phyloP scores from a whole-genome alignment of 2,329 filamentous ascomycete genomes.

The Mycocentrospora acerina region DNA sequence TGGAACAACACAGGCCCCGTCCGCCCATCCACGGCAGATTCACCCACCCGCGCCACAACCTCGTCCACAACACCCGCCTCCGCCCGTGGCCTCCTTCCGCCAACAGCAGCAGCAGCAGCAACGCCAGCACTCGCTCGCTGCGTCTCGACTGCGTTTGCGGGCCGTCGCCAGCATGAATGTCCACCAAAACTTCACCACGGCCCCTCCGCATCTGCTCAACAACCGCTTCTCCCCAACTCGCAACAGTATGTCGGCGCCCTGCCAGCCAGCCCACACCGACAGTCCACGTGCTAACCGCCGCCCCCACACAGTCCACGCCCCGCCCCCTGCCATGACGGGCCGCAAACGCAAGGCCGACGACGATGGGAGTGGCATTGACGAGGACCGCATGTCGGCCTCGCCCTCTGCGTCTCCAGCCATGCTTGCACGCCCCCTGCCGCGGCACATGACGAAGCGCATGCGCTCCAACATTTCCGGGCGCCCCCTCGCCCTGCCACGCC shows the following conservation, averaged over 20 bases:
- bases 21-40: too few species aligned
- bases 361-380: conserved; percentile 58
- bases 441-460: conserved; percentile 58
- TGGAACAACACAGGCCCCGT: too few species aligned
- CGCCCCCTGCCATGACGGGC: conserved; percentile 47
- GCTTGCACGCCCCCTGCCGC: conserved; percentile 65
- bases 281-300: conserved; percentile 11
- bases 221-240: conserved; percentile 61
- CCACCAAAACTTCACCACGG: conserved; percentile 59
- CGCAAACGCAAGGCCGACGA: conserved; percentile 89
- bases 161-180: conserved; percentile 58
- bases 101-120: too few species aligned
- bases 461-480: conserved; percentile 69
- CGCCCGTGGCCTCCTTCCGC: not conserved
- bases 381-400: conserved; percentile 89
- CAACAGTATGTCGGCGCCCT: conserved; percentile 53
- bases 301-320: conserved; percentile 33
- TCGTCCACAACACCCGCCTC: too few species aligned
- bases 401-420: conserved; percentile 79
- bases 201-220: conserved; percentile 61
- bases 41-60: too few species aligned
- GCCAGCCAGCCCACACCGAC: conserved; percentile 7
- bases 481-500: conserved; percentile 67
- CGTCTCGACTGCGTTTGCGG: conserved; percentile 21
- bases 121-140: conserved; percentile 12